These are phyloP conservation scores for Xylariaceae sp. DNA, from an alignment of 2,329 filamentous ascomycete species.

Conservation along the genomic window DNA sequence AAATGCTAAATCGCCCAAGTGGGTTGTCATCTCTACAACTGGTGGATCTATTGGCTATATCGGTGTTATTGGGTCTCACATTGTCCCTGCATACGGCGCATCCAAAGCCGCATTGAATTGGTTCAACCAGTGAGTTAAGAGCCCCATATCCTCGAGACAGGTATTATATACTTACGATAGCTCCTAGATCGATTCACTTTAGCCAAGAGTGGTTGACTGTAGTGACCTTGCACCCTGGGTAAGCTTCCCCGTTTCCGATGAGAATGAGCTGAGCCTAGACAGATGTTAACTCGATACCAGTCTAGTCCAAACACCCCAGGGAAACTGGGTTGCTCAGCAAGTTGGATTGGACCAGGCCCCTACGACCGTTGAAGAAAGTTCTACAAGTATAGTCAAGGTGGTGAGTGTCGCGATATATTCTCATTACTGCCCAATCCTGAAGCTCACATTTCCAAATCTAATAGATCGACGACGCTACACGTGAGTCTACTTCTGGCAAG, in stretches of 20 bases:
- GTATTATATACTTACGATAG: no score
- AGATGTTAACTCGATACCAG: not conserved
- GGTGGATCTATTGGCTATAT: conserved; percentile 25
- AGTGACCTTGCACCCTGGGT: not conserved
- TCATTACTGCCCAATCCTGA: not conserved
- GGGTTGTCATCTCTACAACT: conserved; percentile 33
- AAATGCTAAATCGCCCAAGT: conserved; percentile 26
- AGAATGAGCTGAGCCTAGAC: no score
- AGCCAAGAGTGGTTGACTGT: not conserved
- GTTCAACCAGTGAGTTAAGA: conserved; percentile 15
- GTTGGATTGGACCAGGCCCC: not conserved
- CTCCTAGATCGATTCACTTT: not conserved
- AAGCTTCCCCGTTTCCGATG: not conserved
- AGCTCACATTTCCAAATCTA: not conserved
- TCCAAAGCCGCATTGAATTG: conserved; percentile 36
- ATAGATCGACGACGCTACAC: not conserved
- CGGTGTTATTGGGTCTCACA: not conserved
- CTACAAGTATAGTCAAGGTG: not conserved
- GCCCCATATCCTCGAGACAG: no score
- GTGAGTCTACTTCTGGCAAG: not conserved
- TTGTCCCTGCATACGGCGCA: conserved; percentile 31
- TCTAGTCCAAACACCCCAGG: not conserved
- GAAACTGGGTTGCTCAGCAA: not conserved
- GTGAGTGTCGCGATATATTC: not conserved
- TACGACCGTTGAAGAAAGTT: not conserved